phyloP scores from a whole-genome alignment of 331 rosid genomes.

The Quercus phellos region DNA sequence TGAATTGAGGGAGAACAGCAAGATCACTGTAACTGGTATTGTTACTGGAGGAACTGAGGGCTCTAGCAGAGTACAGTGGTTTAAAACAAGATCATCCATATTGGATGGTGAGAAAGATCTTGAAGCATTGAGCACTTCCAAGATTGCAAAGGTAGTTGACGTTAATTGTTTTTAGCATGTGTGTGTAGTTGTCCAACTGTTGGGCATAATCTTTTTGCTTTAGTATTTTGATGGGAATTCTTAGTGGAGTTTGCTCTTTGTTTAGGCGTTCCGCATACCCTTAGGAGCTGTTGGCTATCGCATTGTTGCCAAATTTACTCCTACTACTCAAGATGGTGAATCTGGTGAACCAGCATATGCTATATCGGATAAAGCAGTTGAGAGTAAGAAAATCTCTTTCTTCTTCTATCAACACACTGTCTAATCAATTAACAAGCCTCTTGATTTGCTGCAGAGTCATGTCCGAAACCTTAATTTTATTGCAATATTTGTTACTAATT shows the following conservation, averaged over 20 bases:
- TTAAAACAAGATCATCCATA: constrained; percentile 59
- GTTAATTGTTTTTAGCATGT: not conserved
- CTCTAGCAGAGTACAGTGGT: constrained; percentile 97
- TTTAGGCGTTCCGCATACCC: constrained; percentile 90
- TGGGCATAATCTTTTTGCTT: not conserved
- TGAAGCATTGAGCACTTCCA: constrained; percentile 78
- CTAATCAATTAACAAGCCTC: not conserved
- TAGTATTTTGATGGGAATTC: constrained; percentile 4
- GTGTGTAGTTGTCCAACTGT: not conserved
- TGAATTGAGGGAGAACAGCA: constrained; percentile 78
- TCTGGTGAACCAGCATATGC: constrained; percentile 77
- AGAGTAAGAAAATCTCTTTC: constrained; percentile 53
- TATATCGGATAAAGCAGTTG: constrained; percentile 74
- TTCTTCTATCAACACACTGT: not conserved
- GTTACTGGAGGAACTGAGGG: constrained; percentile 96
- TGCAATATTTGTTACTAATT: not conserved
- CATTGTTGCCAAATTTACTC: constrained; percentile 77
- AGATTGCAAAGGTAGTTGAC: constrained; percentile 60
- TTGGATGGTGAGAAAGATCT: constrained; percentile 67
- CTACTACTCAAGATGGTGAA: constrained; percentile 84
- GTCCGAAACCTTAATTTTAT: not conserved
- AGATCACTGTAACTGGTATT: constrained; percentile 70
- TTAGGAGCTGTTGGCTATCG: constrained; percentile 91
- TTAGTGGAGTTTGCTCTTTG: constrained; percentile 21
- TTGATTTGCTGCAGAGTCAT: not conserved